Evolutionary conservation across 2,329 filamentous ascomycete species (phyloP), one percentile per base, ranked within the genome.

Genomic region (Calonectria leucothoes): DNA sequence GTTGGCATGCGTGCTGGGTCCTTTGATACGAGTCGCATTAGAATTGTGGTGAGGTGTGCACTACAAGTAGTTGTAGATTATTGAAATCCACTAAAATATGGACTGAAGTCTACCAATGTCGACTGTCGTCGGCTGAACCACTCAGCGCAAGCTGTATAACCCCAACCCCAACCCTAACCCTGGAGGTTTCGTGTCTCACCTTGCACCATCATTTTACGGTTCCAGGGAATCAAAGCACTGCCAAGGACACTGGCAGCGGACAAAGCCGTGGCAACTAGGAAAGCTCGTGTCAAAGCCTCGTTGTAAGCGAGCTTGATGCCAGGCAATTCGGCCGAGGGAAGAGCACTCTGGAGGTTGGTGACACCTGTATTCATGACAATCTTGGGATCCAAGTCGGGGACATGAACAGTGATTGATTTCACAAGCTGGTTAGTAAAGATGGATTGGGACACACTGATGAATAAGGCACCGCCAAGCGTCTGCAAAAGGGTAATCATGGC

Each of bases 111-210:
- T n/a, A 8, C 35, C 3, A n/a, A 14, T n/a, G 17, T 10, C 39
- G 6, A 45, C 17, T 20, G n/a, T 3, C 0, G 20, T n/a, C 39
- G 17, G 11, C 39, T 10, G 20, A 10, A 10, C 15, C 39, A 45
- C 6, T 8, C 17, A n/a, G 6, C 6, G 10, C 1, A 35, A 23
- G 1, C 10, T 23, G 4, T 10, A 23, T 4, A 23, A 45, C 20
- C 42, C 20, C 23, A 1, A 45, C 42, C 42, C 42, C 23, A 45
- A 45, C 42, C 42, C n/a, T 45, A 45, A 45, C 42, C 42, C 39
- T 1, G 1, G n/a, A 11, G 7, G 14, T 0, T n/a, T 7, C 1
- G 4, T 10, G 2, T 20, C 6, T 6, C 1, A 10, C n/a, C 20
- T 45, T 4, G 5, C n/a, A n/a, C 4, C 20, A 20, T 3, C 39